These are phyloP conservation scores for Colletotrichum salicis DNA, from an alignment of 2,329 filamentous ascomycete genomes.

Conservation along the genomic window DNA sequence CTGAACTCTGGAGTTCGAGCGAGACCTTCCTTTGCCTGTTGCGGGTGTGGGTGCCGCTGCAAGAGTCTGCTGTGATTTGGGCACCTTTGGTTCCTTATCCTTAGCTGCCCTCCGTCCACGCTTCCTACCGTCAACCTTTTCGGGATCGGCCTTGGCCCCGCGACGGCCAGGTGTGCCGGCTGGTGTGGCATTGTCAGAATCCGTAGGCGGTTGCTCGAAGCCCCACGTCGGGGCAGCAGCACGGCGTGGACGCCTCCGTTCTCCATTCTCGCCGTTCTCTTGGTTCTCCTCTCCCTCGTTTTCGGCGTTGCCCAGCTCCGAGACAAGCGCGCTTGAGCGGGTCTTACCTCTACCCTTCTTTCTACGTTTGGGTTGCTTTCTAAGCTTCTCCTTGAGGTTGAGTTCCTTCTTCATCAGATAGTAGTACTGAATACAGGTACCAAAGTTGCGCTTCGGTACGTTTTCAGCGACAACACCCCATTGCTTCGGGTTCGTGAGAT, in stretches of 20 bases:
- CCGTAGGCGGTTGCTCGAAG: slow-evolving; percentile 67
- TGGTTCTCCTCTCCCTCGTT: slow-evolving; percentile 66
- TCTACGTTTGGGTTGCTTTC: slow-evolving; percentile 69
- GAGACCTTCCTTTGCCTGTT: slow-evolving; percentile 60
- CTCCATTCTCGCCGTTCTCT: slow-evolving; percentile 68
- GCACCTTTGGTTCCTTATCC: slow-evolving; percentile 54
- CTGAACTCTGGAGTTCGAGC: slow-evolving; percentile 64
- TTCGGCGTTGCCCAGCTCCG: slow-evolving; percentile 71
- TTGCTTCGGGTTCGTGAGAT: slow-evolving; percentile 81
- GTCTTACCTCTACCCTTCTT: slow-evolving; percentile 64
- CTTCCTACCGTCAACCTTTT: slow-evolving; percentile 53
- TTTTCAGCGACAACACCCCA: slow-evolving; percentile 81
- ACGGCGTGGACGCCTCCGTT: slow-evolving; percentile 69
- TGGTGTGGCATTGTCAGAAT: slow-evolving; percentile 69
- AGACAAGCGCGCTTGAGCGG: slow-evolving; percentile 72
- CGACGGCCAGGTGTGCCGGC: slow-evolving; percentile 68
- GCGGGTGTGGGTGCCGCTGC: slow-evolving; percentile 56
- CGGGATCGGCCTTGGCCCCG: slow-evolving; percentile 57
- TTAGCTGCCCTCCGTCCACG: slow-evolving; percentile 53
- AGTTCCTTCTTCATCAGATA: slow-evolving; percentile 81
- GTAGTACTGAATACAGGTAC: slow-evolving; percentile 86
- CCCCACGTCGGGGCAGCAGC: slow-evolving; percentile 79
- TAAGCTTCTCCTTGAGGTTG: slow-evolving; percentile 81
- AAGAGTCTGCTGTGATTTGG: slow-evolving; percentile 50
- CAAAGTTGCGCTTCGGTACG: slow-evolving; percentile 76